Base-by-base conservation (phyloP, 352 stramenopile genomes). In the Blastocystis sp. region DNA sequence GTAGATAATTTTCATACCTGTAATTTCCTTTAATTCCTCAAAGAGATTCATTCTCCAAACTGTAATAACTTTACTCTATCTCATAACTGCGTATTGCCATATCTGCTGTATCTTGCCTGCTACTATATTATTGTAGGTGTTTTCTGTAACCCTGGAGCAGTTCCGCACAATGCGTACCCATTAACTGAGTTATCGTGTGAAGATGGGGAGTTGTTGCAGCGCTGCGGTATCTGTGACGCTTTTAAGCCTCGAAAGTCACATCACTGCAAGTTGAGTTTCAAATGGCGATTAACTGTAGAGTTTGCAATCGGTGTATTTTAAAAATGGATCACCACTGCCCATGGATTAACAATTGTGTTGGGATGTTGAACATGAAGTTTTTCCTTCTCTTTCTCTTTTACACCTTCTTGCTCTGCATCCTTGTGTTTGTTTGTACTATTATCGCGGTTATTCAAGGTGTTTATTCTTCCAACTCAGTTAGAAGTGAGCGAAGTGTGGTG, bases 271-370 rank as follows among this genome's bases (percentile, higher is more conserved):
- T 84, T n/a, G 26, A 26, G 15, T 34, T 3, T 54, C 7, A 45
- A 1, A 26, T 26, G 2, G 1, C 3, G 59, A 6, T 68, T 15
- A 23, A n/a, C 2, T 55, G 1, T 84, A 89, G 61, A 13, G 88
- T 89, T 15, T 91, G 90, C 55, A 89, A 90, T 54, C 45, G 23
- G 5, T 92, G 91, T 47, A 90, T 92, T 61, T 20, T 91, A 23
- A 64, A 75, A 45, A 91, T 92, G 90, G 91, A 92, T 79, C 91
- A 92, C 56, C 89, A 92, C 73, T 92, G 91, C 76, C 75, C 79
- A 18, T 88, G 77, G 77, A 79, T 88, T 47, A 88, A 88, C 41
- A 88, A 88, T 43, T 88, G 77, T 56, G 77, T 88, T 37, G 77
- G 77, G 13, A 88, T 88, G 66, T 37, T 29, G 20, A 88, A 88